Evolutionary conservation across 192 early-diverging fungal species (phyloP), one percentile per base, ranked within the genome.

Genomic region (Coemansia sp.): DNA sequence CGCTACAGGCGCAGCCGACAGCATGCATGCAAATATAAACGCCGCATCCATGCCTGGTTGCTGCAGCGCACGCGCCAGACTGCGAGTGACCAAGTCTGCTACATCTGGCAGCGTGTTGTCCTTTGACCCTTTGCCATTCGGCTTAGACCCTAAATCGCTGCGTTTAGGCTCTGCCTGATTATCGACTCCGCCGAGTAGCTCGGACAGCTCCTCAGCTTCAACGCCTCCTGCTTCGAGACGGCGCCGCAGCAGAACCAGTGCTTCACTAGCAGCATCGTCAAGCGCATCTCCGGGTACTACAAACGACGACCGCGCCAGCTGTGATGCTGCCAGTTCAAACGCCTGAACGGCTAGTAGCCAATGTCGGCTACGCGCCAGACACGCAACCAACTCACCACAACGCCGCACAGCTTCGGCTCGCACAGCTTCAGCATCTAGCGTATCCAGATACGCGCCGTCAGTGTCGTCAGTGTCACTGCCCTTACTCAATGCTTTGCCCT

Each of bases 1-100:
- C 26, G 53, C 48, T 0, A 48, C 54, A 1, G 68, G 64, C 41
- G 66, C 29, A 2, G 61, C 59, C 20, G 60, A 50, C 27, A 80
- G 63, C 77, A 80, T 80, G 64, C 60, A 55, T 16, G 77, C 57
- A 20, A 74, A 67, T 6, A 80, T 61, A 51, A 80, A 80, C 57
- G 69, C 58, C 4, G 64, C 50, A 20, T 80, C 77, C 7, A 74
- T 48, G 16, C 72, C 77, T 5, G 63, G 66, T 37, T 69, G 76
- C 66, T 80, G 77, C 64, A 80, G 59, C 26, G 77, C 57, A 14
- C 68, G 64, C 35, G 45, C 64, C 56, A 80, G 62, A 20, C 66
- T 74, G 14, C 64, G 66, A 1, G 64, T 43, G 13, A 53, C 22
- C 16, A 76, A 61, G 12, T 50, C 18, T 8, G 54, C 43, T 0